Evolutionary conservation across 441 rosid genomes (phyloP).

Genomic region (Rhodomyrtus psidioides): DNA sequence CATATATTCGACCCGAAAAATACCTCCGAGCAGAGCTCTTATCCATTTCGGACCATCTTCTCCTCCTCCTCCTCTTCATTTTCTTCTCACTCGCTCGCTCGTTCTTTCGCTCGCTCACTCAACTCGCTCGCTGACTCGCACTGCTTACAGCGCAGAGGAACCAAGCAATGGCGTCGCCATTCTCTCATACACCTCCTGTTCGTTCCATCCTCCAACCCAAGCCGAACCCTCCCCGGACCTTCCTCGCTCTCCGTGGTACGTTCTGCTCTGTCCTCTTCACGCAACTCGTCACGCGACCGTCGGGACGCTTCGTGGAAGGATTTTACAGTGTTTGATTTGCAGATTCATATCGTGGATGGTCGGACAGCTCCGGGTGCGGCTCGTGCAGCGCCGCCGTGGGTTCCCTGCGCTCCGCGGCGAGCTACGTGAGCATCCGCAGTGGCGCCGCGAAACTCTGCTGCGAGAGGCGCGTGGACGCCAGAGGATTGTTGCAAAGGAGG

Average conservation of each 20-base stretch:
- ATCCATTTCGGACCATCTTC: neutral
- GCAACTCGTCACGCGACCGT: neutral
- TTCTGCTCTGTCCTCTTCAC: neutral
- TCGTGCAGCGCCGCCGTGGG: conserved; percentile 6
- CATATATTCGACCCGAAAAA: neutral
- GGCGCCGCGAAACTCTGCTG: conserved; percentile 11
- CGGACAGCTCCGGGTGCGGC: conserved; percentile 6
- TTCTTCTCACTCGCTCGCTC: neutral
- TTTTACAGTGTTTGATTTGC: neutral
- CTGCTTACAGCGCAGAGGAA: neutral
- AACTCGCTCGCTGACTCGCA: neutral
- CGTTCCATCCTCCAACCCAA: conserved; percentile 24
- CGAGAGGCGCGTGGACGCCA: conserved; percentile 15
- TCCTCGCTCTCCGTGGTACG: conserved; percentile 32
- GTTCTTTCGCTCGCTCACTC: neutral
- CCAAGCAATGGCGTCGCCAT: conserved; percentile 34
- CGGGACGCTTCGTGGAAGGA: neutral
- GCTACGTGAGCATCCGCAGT: conserved; percentile 16
- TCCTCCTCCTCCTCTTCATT: neutral
- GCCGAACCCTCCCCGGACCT: conserved; percentile 25
- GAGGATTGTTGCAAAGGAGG: conserved; percentile 40
- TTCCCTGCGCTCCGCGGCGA: conserved; percentile 27
- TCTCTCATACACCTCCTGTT: conserved; percentile 18
- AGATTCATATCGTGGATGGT: conserved; percentile 25
- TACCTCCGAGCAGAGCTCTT: neutral